Evolutionary conservation across 2,329 filamentous ascomycete genomes (phyloP), one percentile per base, ranked within the genome.

Genomic region (Penicillium olsonii): DNA sequence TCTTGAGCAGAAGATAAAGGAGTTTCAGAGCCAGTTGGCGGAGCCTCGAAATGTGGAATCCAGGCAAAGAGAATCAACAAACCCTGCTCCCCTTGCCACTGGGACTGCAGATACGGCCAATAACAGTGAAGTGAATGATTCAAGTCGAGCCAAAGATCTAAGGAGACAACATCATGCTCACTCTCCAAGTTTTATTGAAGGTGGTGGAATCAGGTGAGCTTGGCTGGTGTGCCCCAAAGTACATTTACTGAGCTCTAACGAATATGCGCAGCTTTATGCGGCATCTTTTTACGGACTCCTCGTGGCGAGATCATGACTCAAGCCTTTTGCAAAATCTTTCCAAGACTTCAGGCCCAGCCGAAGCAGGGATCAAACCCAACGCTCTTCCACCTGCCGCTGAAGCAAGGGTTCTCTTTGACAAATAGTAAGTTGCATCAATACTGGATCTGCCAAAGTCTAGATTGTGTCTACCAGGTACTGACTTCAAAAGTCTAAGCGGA

Each of bases 1-100:
- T 11, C 53, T 68, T 11, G 65, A 69, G 44, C 45, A 62, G 33
- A 53, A 55, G 38, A 48, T 65, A n/a, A 49, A 40, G 20, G 8
- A 8, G 1, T 39, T 53, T n/a, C 45, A 55, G 14, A 45, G 37
- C 17, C 26, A 41, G 19, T 11, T 45, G 10, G 27, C 17, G 12
- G n/a, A n/a, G n/a, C n/a, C n/a, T n/a, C n/a, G n/a, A n/a, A n/a
- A n/a, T n/a, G n/a, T n/a, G n/a, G 27, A 26, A 17, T 9, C 14
- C 10, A 37, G 18, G 14, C n/a, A 12, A 6, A 7, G 29, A 5
- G 12, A 31, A 31, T 14, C 18, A 22, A 11, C 18, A 22, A 11
- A 19, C 8, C 5, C 2, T 2, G 17, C 18, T n/a, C 29, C 12
- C 12, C 29, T 14, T n/a, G 5, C 12, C n/a, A 14, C 12, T 14